A percentile compares a stretch with the other conserved stretches of the same genome.
Evolutionary conservation across 2,329 filamentous ascomycete species (phyloP).

Genomic region (Cordyceps militaris): DNA sequence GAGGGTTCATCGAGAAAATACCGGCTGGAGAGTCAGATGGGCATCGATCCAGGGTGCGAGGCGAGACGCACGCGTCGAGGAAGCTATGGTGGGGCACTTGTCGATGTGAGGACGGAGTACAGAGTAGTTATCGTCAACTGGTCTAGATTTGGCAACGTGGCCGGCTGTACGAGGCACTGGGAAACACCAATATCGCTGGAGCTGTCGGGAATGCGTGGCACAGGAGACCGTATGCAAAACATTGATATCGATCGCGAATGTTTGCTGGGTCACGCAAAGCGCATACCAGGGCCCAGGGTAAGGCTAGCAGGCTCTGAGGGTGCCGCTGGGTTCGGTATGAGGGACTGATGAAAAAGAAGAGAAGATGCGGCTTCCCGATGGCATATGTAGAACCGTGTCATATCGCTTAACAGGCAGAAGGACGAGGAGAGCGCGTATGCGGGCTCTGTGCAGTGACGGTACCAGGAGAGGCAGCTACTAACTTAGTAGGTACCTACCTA

Average conservation of each 20-base stretch:
- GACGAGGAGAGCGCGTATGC: neutral
- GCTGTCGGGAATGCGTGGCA: neutral
- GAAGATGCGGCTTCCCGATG: too few relatives aligned
- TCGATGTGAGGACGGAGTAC: neutral
- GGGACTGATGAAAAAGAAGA: neutral
- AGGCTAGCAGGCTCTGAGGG: neutral
- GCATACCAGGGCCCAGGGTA: neutral
- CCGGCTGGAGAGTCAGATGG: neutral
- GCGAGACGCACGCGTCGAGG: neutral
- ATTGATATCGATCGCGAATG: constrained; percentile 6
- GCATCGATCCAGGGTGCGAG: neutral
- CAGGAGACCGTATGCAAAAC: neutral
- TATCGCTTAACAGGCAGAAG: too few relatives aligned
- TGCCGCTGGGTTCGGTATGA: neutral
- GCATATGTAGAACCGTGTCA: neutral
- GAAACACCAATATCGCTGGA: neutral
- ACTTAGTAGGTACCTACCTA: too few relatives aligned
- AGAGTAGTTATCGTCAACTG: neutral
- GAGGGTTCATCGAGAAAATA: too few relatives aligned
- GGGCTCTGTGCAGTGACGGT: neutral
- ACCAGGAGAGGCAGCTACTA: neutral
- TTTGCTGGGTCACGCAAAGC: neutral
- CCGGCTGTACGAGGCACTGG: neutral
- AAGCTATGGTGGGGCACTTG: constrained; percentile 3
- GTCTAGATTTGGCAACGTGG: neutral